Evolutionary conservation across 108 stramenopile genomes (phyloP), one percentile per base, ranked within the genome.

Genomic region (Schizochytrium sp.): DNA sequence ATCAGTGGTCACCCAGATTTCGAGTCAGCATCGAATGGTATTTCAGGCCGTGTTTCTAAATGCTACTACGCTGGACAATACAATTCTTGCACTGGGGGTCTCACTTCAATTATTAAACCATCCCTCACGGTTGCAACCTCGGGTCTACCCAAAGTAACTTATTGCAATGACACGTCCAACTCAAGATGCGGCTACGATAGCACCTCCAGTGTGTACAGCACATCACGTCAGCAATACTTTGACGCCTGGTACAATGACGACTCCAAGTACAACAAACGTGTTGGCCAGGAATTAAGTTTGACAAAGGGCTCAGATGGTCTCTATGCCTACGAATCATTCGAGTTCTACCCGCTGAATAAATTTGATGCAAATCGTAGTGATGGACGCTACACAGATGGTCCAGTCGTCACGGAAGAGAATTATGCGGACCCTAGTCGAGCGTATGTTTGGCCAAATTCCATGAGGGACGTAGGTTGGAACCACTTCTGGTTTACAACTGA

Each of bases 191-290:
- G 76, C n/a, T 4, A 64, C 5, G 5, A 5, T 64, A 42, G 61
- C 4, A 10, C 41, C 61, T 58, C 57, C 10, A 76, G 73, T 28
- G 28, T 28, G 53, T 76, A 83, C 76, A 19, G 50, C 8, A 49
- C 53, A 38, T 10, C 76, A 1, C 47, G 53, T 1, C 53, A 49
- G 2, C 47, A 83, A 28, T 1, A 83, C 53, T 83, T 83, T 55
- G n/a, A 17, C 17, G 53, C 50, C 7, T 83, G 76, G 76, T 83
- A 83, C 76, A 83, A 49, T n/a, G 76, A 83, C 3, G 76, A 83
- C 28, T 38, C 53, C 15, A 40, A 38, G n/a, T 83, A 83, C 76
- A 83, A 83, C 3, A 83, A 83, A 40, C 76, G 76, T 53, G 53
- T 83, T 13, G 76, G 76, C 10, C 45, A 47, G n/a, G 55, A 49